phyloP scores from a whole-genome alignment of 345 rosid species.

The Jatropha curcas region DNA sequence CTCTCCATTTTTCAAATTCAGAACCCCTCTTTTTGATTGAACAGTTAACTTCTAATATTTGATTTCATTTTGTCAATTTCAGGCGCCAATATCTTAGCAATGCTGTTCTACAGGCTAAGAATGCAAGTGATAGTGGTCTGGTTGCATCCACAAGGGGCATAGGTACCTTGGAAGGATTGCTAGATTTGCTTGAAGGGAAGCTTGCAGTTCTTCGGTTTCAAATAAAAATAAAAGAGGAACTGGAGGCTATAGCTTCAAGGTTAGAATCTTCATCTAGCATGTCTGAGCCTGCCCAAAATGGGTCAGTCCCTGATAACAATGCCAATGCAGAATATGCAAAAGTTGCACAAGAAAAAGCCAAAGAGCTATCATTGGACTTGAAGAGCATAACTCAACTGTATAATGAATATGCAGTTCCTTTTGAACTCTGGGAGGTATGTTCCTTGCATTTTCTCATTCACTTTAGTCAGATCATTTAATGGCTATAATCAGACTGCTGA shows the following conservation, averaged over 20 bases:
- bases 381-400: conserved; percentile 93
- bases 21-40: background rate
- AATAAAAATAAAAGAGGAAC: conserved; percentile 79
- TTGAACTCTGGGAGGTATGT: conserved; percentile 94
- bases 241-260: conserved; percentile 69
- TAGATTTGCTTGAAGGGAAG: conserved; percentile 96
- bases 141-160: conserved; percentile 52
- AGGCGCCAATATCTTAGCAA: conserved; percentile 89
- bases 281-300: conserved; percentile 60
- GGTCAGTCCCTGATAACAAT: conserved; percentile 38
- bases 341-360: conserved; percentile 73
- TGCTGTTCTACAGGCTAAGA: conserved; percentile 95
- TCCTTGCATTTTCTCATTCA: conserved; percentile 21
- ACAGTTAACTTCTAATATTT: conserved; percentile 17
- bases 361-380: conserved; percentile 83
- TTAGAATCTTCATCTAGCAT: conserved; percentile 47
- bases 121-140: conserved; percentile 66
- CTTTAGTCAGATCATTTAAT: conserved; percentile 2
- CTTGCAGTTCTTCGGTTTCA: conserved; percentile 89
- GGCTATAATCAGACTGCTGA: background rate
- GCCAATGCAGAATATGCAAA: conserved; percentile 47
- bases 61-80: conserved; percentile 32
- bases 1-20: background rate
- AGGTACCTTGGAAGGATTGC: conserved; percentile 67
- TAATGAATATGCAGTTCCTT: conserved; percentile 96